Evolutionary conservation across 2,329 filamentous ascomycete genomes (phyloP), one percentile per base, ranked within the genome.

Genomic region (Gnomoniopsis sp.): DNA sequence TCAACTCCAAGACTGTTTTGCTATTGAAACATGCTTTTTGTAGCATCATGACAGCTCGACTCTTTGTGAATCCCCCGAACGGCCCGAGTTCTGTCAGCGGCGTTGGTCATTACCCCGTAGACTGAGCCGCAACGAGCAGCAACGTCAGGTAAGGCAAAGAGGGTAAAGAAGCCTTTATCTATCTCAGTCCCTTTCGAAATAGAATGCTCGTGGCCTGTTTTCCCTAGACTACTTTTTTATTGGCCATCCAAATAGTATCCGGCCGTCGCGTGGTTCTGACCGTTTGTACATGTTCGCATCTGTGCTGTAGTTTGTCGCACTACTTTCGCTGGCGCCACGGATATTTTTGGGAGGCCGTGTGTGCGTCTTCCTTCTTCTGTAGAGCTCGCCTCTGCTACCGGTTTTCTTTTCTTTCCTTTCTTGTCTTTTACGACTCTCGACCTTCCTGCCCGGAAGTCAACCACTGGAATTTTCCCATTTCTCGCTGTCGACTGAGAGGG

Each of bases 31-130:
- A n/a, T 49, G 47, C 15, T 30, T 26, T n/a, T 17, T 30, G 21
- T 19, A 53, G 51, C 21, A 10, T 34, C n/a, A 41, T 30, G 36
- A 30, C 36, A 41, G 4, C 2, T 36, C 26, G 10, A 46, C 23
- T n/a, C n/a, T 36, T 44, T 22, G 43, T 33, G 47, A 50, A 49
- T 50, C 47, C n/a, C 15, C 52, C 52, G 52, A 54, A 47, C 19
- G n/a, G 30, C 23, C 52, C 43, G 52, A 34, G 12, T 26, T 4
- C n/a, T 21, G 19, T 38, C 33, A 14, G 12, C 17, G 36, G 36
- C 36, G 17, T 12, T 12, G 7, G 17, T 41, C 17, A n/a, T 41
- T 41, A n/a, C 36, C 4, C 36, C 36, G 26, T 41, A 12, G 6
- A 11, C 36, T 41, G 36, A 41, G 8, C 22, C 21, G 6, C 21